phyloP scores from a whole-genome alignment of 2,329 filamentous ascomycete species.

The Zymoseptoria crescenta region DNA sequence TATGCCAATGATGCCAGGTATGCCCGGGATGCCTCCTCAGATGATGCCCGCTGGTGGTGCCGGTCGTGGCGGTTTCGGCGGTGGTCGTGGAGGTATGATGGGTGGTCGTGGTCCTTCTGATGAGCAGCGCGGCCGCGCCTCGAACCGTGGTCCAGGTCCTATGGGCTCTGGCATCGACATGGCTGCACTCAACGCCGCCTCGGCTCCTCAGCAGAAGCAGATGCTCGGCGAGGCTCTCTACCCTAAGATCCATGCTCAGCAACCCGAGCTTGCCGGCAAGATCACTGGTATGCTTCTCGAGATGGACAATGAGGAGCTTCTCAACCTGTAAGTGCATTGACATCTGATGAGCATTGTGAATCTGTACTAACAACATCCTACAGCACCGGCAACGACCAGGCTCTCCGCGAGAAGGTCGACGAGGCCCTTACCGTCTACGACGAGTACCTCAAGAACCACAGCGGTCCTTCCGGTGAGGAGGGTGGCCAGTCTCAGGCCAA shows the following conservation, averaged over 20 bases:
- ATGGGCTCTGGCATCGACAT: slow-evolving; percentile 40
- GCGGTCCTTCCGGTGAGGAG: slow-evolving; percentile 32
- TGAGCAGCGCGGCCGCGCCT: slow-evolving; percentile 32
- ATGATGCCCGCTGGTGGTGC: slow-evolving; percentile 45
- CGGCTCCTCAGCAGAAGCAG: slow-evolving; percentile 87
- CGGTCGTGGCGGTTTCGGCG: slow-evolving; percentile 32
- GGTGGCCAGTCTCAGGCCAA: slow-evolving; percentile 22
- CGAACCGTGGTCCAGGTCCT: slow-evolving; percentile 28
- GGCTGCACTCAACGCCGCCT: slow-evolving; percentile 44
- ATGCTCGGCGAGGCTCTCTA: slow-evolving; percentile 96
- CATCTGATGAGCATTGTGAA: neutral
- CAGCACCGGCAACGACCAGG: slow-evolving; percentile 81
- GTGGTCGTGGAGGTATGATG: slow-evolving; percentile 22
- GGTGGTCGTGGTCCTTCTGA: slow-evolving; percentile 32
- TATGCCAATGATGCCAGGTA: slow-evolving; percentile 57
- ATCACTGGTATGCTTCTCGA: slow-evolving; percentile 99
- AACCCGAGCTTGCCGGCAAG: slow-evolving; percentile 94
- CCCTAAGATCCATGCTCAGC: slow-evolving; percentile 93
- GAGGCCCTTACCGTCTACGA: slow-evolving; percentile 97
- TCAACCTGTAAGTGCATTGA: slow-evolving; percentile 76
- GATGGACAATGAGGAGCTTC: slow-evolving; percentile 94
- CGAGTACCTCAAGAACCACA: slow-evolving; percentile 91
- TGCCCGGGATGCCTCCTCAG: slow-evolving; percentile 49
- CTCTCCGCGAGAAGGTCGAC: slow-evolving; percentile 90
- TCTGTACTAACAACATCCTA: slow-evolving; percentile 25